phyloP scores from a whole-genome alignment of 2,329 filamentous ascomycete species.

The Sphaerostilbella broomeana region DNA sequence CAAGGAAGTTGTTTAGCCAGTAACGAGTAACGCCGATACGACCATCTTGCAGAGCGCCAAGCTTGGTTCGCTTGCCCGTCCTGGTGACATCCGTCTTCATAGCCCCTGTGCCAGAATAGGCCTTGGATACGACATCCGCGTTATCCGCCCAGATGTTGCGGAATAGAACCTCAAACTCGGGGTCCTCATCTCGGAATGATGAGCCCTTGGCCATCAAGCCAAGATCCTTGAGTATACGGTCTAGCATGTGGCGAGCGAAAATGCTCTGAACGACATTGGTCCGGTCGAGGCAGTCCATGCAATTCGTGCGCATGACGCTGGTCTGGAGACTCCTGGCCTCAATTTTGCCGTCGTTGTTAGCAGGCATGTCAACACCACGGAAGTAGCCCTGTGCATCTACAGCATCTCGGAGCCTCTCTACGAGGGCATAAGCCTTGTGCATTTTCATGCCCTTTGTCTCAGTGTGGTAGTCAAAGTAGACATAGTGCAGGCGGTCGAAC shows the following conservation, averaged over 20 bases:
- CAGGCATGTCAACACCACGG: conserved; percentile 80
- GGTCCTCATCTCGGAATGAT: conserved; percentile 68
- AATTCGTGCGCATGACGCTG: conserved; percentile 92
- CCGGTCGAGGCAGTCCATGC: conserved; percentile 97
- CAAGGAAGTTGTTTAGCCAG: conserved; percentile 86
- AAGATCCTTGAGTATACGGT: conserved; percentile 79
- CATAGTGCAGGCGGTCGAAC: conserved; percentile 83
- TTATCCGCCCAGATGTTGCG: conserved; percentile 98
- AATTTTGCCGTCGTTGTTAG: conserved; percentile 59
- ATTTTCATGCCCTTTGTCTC: conserved; percentile 94
- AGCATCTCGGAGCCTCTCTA: conserved; percentile 73
- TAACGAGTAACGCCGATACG: conserved; percentile 87
- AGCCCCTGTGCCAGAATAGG: conserved; percentile 92
- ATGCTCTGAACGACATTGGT: conserved; percentile 98
- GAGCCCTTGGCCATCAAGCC: conserved; percentile 72
- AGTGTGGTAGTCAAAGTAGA: conserved; percentile 98
- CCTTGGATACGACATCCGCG: conserved; percentile 85
- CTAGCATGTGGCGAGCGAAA: conserved; percentile 83
- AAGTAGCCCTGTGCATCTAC: conserved; percentile 83
- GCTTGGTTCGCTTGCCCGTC: conserved; percentile 81
- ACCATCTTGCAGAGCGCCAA: conserved; percentile 77
- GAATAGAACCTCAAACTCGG: conserved; percentile 82
- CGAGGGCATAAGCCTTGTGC: conserved; percentile 80
- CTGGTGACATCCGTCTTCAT: conserved; percentile 98
- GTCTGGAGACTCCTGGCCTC: conserved; percentile 78